Conservation (phyloP, 176 grass and related monocot species). For the Saccharum spontaneum region DNA sequence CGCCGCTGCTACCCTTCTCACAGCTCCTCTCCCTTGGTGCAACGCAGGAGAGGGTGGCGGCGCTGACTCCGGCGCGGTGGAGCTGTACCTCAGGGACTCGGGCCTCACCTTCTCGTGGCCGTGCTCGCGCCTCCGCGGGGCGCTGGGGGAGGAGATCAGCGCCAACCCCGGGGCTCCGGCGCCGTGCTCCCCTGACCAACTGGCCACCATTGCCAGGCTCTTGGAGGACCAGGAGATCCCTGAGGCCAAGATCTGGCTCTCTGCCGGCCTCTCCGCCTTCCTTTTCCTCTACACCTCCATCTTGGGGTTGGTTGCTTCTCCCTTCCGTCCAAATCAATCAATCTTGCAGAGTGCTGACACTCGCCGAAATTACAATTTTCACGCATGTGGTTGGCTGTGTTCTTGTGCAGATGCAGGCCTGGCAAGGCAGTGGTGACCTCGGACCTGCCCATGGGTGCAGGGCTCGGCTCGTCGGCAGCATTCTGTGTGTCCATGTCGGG, state of each 20-base stretch:
- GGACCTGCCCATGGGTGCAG: conserved; percentile 66
- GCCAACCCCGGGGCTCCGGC: conserved; percentile 3
- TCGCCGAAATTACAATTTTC: too few species aligned
- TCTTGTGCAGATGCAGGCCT: conserved; percentile 49
- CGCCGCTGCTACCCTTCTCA: background rate
- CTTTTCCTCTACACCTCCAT: conserved; percentile 85
- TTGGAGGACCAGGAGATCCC: conserved; percentile 55
- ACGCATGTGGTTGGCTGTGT: background rate
- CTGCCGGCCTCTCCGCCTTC: conserved; percentile 61
- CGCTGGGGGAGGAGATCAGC: conserved; percentile 19
- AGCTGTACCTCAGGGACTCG: conserved; percentile 66
- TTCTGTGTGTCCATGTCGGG: conserved; percentile 73
- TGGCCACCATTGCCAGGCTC: conserved; percentile 40
- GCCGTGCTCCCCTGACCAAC: conserved; percentile 38
- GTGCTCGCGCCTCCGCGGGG: conserved; percentile 42
- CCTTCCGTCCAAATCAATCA: background rate
- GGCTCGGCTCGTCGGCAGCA: conserved; percentile 76
- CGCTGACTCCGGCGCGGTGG: conserved; percentile 32
- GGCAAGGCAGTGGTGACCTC: conserved; percentile 68
- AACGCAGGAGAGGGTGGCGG: conserved; percentile 10
- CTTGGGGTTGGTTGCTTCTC: conserved; percentile 43
- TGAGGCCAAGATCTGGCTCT: conserved; percentile 69
- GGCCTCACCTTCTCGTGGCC: conserved; percentile 66
- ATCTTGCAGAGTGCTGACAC: background rate
- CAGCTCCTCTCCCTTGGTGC: background rate